These are phyloP conservation scores for Abortiporus biennis DNA, from an alignment of 1,284 basidiomycete species.

Conservation along the genomic window DNA sequence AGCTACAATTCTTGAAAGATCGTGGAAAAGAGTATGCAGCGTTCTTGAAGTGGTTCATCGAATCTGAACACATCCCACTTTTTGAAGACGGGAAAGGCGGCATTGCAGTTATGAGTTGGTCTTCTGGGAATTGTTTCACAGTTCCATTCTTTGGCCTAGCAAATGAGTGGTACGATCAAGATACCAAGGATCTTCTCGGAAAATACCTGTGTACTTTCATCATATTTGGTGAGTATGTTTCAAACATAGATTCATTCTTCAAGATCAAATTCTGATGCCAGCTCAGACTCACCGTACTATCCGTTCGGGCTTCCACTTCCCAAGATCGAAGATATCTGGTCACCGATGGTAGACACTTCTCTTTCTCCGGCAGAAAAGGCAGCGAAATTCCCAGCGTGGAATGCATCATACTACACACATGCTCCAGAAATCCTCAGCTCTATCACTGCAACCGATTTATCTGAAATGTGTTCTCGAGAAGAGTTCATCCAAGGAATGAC, in stretches of 20 bases:
- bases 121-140: slow-evolving; percentile 1
- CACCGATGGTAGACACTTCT: not conserved
- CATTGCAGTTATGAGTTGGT: not conserved
- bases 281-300: too few relatives aligned
- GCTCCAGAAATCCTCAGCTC: not conserved
- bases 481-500: not conserved
- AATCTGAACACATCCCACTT: slow-evolving; percentile 9
- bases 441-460: not conserved
- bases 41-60: slow-evolving; percentile 12
- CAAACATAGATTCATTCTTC: too few relatives aligned
- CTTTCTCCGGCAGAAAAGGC: not conserved
- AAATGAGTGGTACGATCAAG: not conserved
- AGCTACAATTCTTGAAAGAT: slow-evolving; percentile 3
- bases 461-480: not conserved
- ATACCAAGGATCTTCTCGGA: not conserved
- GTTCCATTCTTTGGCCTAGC: slow-evolving; percentile 1
- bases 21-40: slow-evolving; percentile 10
- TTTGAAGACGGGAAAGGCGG: not conserved
- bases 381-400: not conserved
- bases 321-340: not conserved
- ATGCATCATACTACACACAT: not conserved
- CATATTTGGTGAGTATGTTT: slow-evolving; percentile 6
- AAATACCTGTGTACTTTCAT: not conserved
- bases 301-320: too few relatives aligned
- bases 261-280: too few relatives aligned